These are phyloP conservation scores for Carex sylvatica DNA, from an alignment of 202 grass and related monocot species.

Conservation along the genomic window DNA sequence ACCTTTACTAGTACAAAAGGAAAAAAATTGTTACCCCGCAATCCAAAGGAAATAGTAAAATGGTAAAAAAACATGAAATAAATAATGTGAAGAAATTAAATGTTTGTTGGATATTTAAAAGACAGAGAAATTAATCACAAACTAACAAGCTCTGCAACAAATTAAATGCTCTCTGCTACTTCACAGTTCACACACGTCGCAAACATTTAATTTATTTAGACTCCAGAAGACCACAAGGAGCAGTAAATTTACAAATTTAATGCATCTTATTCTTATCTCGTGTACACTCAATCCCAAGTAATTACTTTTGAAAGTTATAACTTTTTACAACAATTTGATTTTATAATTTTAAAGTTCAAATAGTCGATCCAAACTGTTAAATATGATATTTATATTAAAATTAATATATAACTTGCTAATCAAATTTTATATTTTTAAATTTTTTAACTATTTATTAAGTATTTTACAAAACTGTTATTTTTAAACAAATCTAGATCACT, in stretches of 20 bases:
- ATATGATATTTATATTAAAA: no score
- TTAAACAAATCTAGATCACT: no score
- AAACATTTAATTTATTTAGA: not conserved
- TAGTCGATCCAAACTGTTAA: no score
- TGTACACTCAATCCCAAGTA: not conserved
- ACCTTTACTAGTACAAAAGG: no score
- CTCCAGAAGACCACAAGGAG: not conserved
- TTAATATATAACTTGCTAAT: no score
- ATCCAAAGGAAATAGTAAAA: not conserved
- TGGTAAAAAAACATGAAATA: not conserved
- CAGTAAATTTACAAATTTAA: not conserved
- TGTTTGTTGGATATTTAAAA: not conserved
- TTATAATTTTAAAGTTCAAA: no score
- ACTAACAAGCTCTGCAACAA: not conserved
- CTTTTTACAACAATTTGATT: no score
- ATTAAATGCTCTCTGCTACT: constrained; percentile 10
- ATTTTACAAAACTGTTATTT: no score
- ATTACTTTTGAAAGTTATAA: no score
- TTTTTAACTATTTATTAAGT: no score
- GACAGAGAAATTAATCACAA: not conserved
- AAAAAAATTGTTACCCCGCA: no score
- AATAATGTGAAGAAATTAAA: not conserved
- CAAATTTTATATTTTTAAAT: no score
- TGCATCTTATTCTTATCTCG: not conserved
- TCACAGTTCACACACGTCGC: not conserved